Evolutionary conservation across 164 flowering plant genomes (phyloP), one percentile per base, ranked within the genome.

Genomic region (Taxillus chinensis): DNA sequence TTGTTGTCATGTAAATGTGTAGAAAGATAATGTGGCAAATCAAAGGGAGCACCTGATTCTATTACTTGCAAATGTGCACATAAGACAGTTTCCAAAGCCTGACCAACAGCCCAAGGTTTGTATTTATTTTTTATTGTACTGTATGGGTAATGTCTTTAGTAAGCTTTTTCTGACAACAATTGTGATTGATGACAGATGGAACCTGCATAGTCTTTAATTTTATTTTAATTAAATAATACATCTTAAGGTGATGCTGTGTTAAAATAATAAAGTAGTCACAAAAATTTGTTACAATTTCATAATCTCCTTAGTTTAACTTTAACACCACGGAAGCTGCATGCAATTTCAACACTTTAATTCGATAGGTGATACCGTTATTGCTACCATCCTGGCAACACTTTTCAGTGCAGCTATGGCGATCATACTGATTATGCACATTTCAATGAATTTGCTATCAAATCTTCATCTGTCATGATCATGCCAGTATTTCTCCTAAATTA

Each of bases 31-130:
- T 75, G 96, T 91, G 65, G 83, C 96, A 13, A 95, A 95, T 77
- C 99, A 95, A 77, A 83, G 99, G 79, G 99, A 95, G 71, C 99
- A 95, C 72, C 73, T 95, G 71, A 95, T 95, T 74, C 71, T 95
- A 68, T 79, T 95, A 17, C 92, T 95, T 71, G 99, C 97, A 41
- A 95, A 95, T 82, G 99, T 87, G 41, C 99, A 95, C 66, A 89
- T 89, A 62, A 71, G 97, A 16, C 91, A 87, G 56, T 76, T 84
- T 75, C 96, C 90, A 64, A 95, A 85, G 75, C 93, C 93, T 65
- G 97, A 91, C 66, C 93, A 89, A 42, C 96, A 91, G 67, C 97
- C 99, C 39, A 91, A 91, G 96, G 96, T 95, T 51, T 61, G 43
- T 13, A 3, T 58, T 12, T 58, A 3, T 15, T 54, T 57, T 38